phyloP scores from a whole-genome alignment of 345 rosid genomes.

The Clarkia xantiana region DNA sequence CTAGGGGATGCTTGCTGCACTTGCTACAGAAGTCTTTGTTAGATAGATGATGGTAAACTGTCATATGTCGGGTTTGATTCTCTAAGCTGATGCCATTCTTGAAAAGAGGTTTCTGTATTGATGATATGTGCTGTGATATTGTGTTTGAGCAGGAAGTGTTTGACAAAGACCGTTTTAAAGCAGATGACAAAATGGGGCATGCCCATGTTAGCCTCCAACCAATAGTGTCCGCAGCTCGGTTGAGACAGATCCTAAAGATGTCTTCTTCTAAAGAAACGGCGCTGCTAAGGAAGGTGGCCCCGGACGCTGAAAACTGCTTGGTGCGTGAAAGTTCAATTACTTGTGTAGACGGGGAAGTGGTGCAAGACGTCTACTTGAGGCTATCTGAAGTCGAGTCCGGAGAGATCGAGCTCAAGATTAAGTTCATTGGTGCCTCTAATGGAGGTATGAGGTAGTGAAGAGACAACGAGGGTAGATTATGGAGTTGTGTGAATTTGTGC shows the following conservation, averaged over 20 bases:
- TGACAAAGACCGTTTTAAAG: slow-evolving; percentile 87
- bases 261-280: slow-evolving; percentile 60
- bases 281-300: slow-evolving; percentile 67
- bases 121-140: no score
- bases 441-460: slow-evolving; percentile 5
- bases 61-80: no score
- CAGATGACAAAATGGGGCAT: slow-evolving; percentile 98
- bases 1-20: no score
- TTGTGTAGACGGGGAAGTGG: slow-evolving; percentile 62
- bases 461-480: neutral
- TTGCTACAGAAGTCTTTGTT: no score
- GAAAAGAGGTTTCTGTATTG: no score
- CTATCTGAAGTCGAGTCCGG: slow-evolving; percentile 80
- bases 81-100: no score
- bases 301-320: slow-evolving; percentile 68
- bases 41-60: no score
- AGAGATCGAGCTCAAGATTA: slow-evolving; percentile 76
- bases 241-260: slow-evolving; percentile 53
- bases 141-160: slow-evolving; percentile 67
- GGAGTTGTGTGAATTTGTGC: no score
- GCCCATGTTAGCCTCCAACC: slow-evolving; percentile 83
- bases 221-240: slow-evolving; percentile 62
- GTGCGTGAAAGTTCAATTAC: slow-evolving; percentile 74
- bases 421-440: slow-evolving; percentile 35
- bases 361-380: slow-evolving; percentile 80